Evolutionary conservation across 2,329 filamentous ascomycete genomes (phyloP).

Genomic region (Ascomycota sp.): DNA sequence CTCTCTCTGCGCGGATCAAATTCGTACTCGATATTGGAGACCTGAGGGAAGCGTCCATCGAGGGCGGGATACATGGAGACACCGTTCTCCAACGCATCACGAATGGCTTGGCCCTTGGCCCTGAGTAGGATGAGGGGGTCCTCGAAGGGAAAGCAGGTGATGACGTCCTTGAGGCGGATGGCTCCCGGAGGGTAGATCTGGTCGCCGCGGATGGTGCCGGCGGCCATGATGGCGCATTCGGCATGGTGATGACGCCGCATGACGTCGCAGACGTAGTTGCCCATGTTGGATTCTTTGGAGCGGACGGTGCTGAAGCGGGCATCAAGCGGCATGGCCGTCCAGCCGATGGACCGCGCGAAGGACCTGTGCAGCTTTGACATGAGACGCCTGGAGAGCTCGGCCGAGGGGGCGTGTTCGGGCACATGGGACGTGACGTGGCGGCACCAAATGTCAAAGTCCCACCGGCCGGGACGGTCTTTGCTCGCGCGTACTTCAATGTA

Average conservation of each 20-base stretch:
- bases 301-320: slow-evolving; percentile 69
- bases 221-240: slow-evolving; percentile 66
- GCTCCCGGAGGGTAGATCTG: slow-evolving; percentile 70
- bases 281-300: slow-evolving; percentile 56
- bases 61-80: slow-evolving; percentile 61
- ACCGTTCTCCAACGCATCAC: slow-evolving; percentile 65
- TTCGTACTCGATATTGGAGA: slow-evolving; percentile 58
- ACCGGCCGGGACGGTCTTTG: slow-evolving; percentile 22
- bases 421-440: slow-evolving; percentile 52
- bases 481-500: slow-evolving; percentile 58
- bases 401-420: slow-evolving; percentile 35
- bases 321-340: slow-evolving; percentile 62
- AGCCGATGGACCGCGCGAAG: slow-evolving; percentile 63
- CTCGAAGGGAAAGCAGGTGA: slow-evolving; percentile 80
- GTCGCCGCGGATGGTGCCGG: slow-evolving; percentile 69
- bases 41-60: slow-evolving; percentile 67
- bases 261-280: slow-evolving; percentile 78
- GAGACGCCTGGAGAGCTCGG: slow-evolving; percentile 41
- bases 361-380: slow-evolving; percentile 54
- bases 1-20: slow-evolving; percentile 42
- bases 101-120: slow-evolving; percentile 47
- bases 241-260: slow-evolving; percentile 66
- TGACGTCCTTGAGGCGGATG: slow-evolving; percentile 56
- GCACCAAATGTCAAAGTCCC: slow-evolving; percentile 59
- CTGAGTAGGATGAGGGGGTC: slow-evolving; percentile 65